Base-by-base conservation (phyloP, 1,284 basidiomycete species). In the Kwoniella shivajii region DNA sequence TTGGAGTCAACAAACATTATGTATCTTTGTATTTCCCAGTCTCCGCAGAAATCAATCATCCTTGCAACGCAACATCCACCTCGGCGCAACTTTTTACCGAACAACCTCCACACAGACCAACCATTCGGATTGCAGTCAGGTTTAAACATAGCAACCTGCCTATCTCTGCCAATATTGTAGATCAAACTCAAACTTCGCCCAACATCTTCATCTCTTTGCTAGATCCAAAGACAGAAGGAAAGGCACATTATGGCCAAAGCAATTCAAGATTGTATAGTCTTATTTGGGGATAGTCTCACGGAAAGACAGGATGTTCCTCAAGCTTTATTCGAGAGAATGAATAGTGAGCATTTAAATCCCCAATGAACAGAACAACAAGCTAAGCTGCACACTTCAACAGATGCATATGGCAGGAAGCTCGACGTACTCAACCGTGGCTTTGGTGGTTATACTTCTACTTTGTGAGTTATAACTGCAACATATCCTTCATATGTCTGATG, bases 391-490 rank as follows among this genome's bases (percentile, higher is more conserved):
- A 3, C 1, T 20, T 41, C 24, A n/a, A 9, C 54, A 73, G 73
- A 63, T 9, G 63, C 64, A 10, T 74, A 74, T 47, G 62, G 60
- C 7, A 52, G 73, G 16, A 65, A 57, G 10, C 57, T 74, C 2
- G 73, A 74, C 44, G 61, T 74, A 26, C 37, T 72, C 33, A 74
- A 74, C 46, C 52, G 73, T 22, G 73, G 69, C 0, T 73, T 61
- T 43, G 66, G 68, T 11, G 73, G 71, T 6, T 73, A 68, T 54
- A 72, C 50, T 16, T 51, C 41, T 33, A 51, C 49, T 1, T 20
- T 11, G 49, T 50, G 26, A 50, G 49, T n/a, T 22, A 36, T 7
- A 30, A 6, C 11, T 44, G 14, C 20, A 10, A 6, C 42, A 44
- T 6, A 44, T 13, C 26, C 22, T 13, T 44, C 13, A 44, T 11